phyloP scores from a whole-genome alignment of 345 rosid genomes.

The Eucalyptus erythrocorys region DNA sequence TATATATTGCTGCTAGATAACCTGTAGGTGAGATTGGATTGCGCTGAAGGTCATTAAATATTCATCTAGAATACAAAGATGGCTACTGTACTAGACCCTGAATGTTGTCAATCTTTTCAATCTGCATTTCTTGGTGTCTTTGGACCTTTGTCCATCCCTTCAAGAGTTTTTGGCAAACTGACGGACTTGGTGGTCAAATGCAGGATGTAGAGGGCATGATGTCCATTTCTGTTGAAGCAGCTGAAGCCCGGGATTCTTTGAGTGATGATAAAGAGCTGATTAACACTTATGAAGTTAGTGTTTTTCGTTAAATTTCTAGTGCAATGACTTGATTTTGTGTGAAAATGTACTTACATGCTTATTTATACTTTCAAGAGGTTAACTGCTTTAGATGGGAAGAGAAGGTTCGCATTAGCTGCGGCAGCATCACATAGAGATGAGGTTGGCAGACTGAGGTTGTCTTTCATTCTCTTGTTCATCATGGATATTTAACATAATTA shows the following conservation, averaged over 20 bases:
- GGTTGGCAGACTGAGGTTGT: slow-evolving; percentile 87
- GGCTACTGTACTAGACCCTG: not conserved
- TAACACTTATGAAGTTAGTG: slow-evolving; percentile 79
- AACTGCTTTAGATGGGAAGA: slow-evolving; percentile 96
- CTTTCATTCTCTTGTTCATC: not conserved
- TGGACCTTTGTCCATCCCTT: not conserved
- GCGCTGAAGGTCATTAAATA: not conserved
- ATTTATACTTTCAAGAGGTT: slow-evolving; percentile 46
- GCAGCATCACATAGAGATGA: slow-evolving; percentile 85
- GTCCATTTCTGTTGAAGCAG: slow-evolving; percentile 98
- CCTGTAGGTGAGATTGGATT: not conserved
- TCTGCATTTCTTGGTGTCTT: not conserved
- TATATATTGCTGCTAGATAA: not conserved
- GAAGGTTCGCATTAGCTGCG: slow-evolving; percentile 96
- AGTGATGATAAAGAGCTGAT: slow-evolving; percentile 94
- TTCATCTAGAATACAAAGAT: not conserved
- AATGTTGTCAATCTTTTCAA: not conserved
- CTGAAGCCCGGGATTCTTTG: slow-evolving; percentile 85
- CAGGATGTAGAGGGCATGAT: slow-evolving; percentile 99
- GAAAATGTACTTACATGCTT: not conserved
- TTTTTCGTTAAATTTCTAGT: not conserved
- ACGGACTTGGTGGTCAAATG: not conserved
- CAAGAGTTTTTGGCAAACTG: not conserved
- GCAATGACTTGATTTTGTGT: not conserved
- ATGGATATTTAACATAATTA: not conserved